Base-by-base conservation (phyloP, 2,329 filamentous ascomycete genomes). In the Ceratocystis diversiconidia region DNA sequence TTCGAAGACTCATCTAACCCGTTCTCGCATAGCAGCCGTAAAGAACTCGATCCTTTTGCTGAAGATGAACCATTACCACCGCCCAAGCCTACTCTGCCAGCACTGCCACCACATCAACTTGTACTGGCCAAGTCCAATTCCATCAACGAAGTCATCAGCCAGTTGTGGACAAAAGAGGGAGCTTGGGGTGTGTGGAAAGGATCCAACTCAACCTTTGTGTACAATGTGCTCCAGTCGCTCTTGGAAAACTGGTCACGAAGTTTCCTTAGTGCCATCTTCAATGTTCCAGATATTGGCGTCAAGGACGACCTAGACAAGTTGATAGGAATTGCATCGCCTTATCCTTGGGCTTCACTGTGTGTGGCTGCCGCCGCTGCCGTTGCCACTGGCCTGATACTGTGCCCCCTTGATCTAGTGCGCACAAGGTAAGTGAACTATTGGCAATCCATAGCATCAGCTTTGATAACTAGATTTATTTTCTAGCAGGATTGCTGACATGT, bases 141-240 rank as follows among this genome's bases (percentile, higher is more conserved):
- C 0, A 80, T 97, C 66, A 82, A 92, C 70, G 90, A 96, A 70
- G 90, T 94, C 2, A 83, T 99, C 68, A 86, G 86, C 5, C 88
- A 95, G 73, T 77, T 97, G 22, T 97, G 94, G 89, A 82, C 87
- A 61, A 92, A 88, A 70, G 92, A 95, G 73, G 90, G 91, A 44
- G 87, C 87, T 0, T 92, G 91, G 81, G 94, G 94, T 3, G 86
- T 96, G 4, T 99, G 92, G 92, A 96, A 96, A 74, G 85, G 87
- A 7, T 90, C 91, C 46, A 97, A 97, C 73, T 85, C 89, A 15
- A 95, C 91, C 1, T 99, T 97, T 72, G 80, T 97, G 62, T 96
- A 97, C 76, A 89, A 86, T 0, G 84, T 96, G 60, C 80, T 97
- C 19, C 84, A 92, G 68, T 90, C 90, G 10, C 87, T 95, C 6